These are phyloP conservation scores for Takashimella tepidaria DNA, from an alignment of 1,284 basidiomycete genomes.

Conservation along the genomic window DNA sequence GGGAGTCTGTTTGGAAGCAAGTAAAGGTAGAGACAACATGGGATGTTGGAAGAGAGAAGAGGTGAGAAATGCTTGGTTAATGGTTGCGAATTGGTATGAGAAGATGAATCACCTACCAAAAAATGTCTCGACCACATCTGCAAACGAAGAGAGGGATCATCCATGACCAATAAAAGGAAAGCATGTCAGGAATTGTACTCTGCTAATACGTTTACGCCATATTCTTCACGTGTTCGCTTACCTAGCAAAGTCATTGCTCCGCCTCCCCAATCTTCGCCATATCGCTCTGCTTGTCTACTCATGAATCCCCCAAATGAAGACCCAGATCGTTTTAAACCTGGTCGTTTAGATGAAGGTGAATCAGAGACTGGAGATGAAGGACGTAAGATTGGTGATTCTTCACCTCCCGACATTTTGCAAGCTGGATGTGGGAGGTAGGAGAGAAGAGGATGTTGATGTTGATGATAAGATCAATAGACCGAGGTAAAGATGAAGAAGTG, in stretches of 20 bases:
- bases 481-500: too few species aligned
- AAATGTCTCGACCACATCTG: slow-evolving; percentile 49
- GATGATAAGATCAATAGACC: too few species aligned
- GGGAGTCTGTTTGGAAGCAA: slow-evolving; percentile 57
- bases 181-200: too few species aligned
- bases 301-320: slow-evolving; percentile 32
- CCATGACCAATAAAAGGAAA: neutral
- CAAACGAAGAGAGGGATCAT: slow-evolving; percentile 3
- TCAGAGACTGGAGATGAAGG: slow-evolving; percentile 1
- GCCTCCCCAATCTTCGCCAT: slow-evolving; percentile 40
- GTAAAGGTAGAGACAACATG: neutral
- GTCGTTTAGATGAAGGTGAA: neutral
- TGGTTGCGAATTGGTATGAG: too few species aligned
- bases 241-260: slow-evolving; percentile 42
- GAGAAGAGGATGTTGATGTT: too few species aligned
- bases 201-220: too few species aligned
- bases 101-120: slow-evolving; percentile 31
- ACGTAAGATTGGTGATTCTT: slow-evolving; percentile 8
- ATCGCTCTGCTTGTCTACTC: slow-evolving; percentile 28
- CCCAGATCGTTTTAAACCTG: slow-evolving; percentile 8
- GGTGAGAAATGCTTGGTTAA: neutral
- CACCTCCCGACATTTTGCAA: neutral
- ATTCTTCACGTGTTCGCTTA: slow-evolving; percentile 20
- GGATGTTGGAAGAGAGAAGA: neutral
- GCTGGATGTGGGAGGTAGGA: too few species aligned